phyloP scores from a whole-genome alignment of 2,329 filamentous ascomycete genomes.

The Zymoseptoria pseudotritici region DNA sequence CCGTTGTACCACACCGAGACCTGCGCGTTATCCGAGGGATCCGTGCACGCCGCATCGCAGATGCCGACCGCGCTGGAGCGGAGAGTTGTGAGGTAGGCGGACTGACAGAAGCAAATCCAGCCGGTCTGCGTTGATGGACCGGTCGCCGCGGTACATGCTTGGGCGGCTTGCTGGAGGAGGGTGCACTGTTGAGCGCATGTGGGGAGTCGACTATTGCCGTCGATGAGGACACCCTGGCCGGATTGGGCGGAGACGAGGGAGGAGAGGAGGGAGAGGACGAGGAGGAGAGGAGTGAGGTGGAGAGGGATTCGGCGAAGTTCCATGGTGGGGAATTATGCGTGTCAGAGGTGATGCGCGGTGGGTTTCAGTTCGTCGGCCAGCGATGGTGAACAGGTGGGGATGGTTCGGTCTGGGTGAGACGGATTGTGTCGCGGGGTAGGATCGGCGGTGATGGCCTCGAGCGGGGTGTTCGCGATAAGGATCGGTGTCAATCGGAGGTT shows the following conservation, averaged over 20 bases:
- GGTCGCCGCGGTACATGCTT: slow-evolving; percentile 53
- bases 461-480: too few relatives aligned
- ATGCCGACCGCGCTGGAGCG: slow-evolving; percentile 44
- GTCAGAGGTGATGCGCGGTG: neutral
- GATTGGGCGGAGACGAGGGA: slow-evolving; percentile 15
- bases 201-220: slow-evolving; percentile 30
- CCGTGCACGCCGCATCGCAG: slow-evolving; percentile 48
- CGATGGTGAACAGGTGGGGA: neutral
- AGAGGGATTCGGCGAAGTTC: too few relatives aligned
- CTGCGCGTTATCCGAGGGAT: slow-evolving; percentile 44
- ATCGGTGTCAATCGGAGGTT: too few relatives aligned
- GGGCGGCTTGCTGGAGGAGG: slow-evolving; percentile 54
- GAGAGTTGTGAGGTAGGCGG: slow-evolving; percentile 52
- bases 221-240: slow-evolving; percentile 20
- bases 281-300: neutral
- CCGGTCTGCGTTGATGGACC: slow-evolving; percentile 40
- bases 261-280: slow-evolving; percentile 1
- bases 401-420: neutral
- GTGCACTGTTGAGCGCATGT: slow-evolving; percentile 30
- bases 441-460: too few relatives aligned
- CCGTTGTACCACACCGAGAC: slow-evolving; percentile 64
- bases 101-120: slow-evolving; percentile 68
- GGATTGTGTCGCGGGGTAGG: neutral
- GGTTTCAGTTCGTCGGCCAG: neutral
- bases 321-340: too few relatives aligned